These are phyloP conservation scores for Articulospora tetracladia DNA, from an alignment of 495 filamentous ascomycete species.

Conservation along the genomic window DNA sequence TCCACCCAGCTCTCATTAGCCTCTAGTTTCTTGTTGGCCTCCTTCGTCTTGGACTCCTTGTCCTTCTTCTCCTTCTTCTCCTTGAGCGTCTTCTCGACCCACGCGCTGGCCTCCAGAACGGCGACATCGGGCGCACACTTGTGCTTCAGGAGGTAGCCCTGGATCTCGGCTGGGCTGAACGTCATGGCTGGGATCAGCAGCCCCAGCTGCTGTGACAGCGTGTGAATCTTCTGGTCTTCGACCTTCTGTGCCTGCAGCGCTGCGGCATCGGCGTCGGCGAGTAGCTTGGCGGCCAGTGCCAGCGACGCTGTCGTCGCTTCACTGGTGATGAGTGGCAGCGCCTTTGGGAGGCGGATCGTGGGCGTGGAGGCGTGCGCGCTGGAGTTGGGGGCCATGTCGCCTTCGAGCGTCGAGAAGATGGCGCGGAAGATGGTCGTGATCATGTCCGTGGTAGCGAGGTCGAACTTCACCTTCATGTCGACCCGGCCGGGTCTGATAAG, in stretches of 20 bases:
- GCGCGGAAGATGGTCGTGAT: conserved; percentile 27
- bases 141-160: conserved; percentile 68
- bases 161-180: conserved; percentile 74
- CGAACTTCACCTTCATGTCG: conserved; percentile 69
- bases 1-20: conserved; percentile 16
- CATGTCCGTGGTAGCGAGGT: conserved; percentile 38
- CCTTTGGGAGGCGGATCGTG: conserved; percentile 2
- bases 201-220: conserved; percentile 55
- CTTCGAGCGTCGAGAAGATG: conserved; percentile 26
- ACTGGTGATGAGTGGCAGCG: background rate
- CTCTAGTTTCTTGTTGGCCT: conserved; percentile 30
- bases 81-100: conserved; percentile 53
- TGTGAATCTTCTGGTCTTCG: conserved; percentile 34
- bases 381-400: conserved; percentile 13
- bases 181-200: conserved; percentile 54
- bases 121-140: conserved; percentile 59
- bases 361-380: background rate
- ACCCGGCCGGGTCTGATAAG: conserved; percentile 75
- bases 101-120: conserved; percentile 50
- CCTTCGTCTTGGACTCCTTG: conserved; percentile 35
- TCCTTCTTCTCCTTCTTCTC: conserved; percentile 49
- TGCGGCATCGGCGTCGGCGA: conserved; percentile 4
- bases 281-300: background rate
- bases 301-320: background rate
- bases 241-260: conserved; percentile 21